Base-by-base conservation (phyloP, 2,329 filamentous ascomycete species). In the Colletotrichum sp. region DNA sequence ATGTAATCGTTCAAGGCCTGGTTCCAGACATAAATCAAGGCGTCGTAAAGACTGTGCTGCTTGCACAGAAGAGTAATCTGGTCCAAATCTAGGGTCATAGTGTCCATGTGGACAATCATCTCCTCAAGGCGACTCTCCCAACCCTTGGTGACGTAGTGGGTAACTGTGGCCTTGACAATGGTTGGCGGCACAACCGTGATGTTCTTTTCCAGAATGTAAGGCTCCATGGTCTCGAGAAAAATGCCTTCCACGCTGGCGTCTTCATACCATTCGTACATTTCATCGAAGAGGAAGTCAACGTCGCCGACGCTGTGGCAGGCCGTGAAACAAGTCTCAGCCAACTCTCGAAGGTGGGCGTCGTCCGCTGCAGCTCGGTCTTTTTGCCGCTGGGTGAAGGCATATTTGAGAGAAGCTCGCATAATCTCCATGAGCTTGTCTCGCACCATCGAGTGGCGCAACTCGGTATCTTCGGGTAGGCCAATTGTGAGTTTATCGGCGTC, bases 1-100 rank as follows among this genome's bases (percentile, higher is more conserved):
- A 98, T 93, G 80, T 98, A 98, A 84, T 99, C 98, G 77, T 89
- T 88, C 32, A 99, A 87, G 4, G 95, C 96, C 83, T 95, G 94
- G 76, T 98, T 99, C 97, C 97, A 99, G 71, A 99, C 94, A 82
- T 99, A 98, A 59, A 98, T 96, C 72, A 98, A 91, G 3, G 97
- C 98, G 84, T 99, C 98, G 82, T 98, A 99, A 6, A 99, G 90
- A 78, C 94, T 92, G 83, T 99, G 93, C 82, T 96, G 94, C 83
- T 97, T 98, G 89, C 97, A 99, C 28, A 99, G 88, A 15, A 91
- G 90, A 0, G 96, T 98, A 74, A 98, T 92, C 84, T 99, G 95
- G 82, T 99, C 96, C 79, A 99, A 93, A 82, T 99, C 98, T 82
- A 99, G 93, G 0, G 96, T 98, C 16, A 92, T 88, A 2, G 96